A percentile compares a stretch with the other conserved stretches of the same genome.
phyloP scores from a whole-genome alignment of 2,329 filamentous ascomycete species.

The Ophiosphaerella korrae region DNA sequence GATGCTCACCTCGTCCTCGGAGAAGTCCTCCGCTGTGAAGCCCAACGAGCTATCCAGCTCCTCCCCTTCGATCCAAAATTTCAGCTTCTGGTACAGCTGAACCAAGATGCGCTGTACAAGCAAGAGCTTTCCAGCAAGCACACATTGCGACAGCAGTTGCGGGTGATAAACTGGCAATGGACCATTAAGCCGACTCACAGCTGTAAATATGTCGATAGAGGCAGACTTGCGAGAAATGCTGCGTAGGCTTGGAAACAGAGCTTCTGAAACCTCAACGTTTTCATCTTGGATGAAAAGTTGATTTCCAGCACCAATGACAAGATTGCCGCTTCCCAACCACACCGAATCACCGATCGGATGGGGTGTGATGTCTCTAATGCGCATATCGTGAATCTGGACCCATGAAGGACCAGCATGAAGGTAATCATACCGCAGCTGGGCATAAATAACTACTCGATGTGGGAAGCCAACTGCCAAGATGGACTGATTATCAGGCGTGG shows the following conservation, averaged over 20 bases:
- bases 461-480: conserved; percentile 91
- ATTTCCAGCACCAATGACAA: conserved; percentile 88
- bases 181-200: conserved; percentile 83
- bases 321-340: conserved; percentile 83
- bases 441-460: conserved; percentile 80
- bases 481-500: conserved; percentile 84
- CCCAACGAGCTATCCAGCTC: conserved; percentile 77
- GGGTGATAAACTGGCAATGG: conserved; percentile 91
- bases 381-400: conserved; percentile 82
- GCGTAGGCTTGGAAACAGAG: conserved; percentile 62
- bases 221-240: conserved; percentile 55
- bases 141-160: conserved; percentile 85
- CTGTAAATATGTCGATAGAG: conserved; percentile 75
- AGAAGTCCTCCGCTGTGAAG: conserved; percentile 56
- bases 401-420: conserved; percentile 87
- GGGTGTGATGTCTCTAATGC: conserved; percentile 78
- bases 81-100: conserved; percentile 74
- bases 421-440: conserved; percentile 91
- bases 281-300: conserved; percentile 87
- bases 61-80: conserved; percentile 83
- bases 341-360: conserved; percentile 92
- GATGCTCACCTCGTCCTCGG: conserved; percentile 50
- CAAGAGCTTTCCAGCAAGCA: conserved; percentile 75
- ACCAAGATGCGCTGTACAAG: conserved; percentile 76
- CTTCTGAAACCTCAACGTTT: conserved; percentile 67